Evolutionary conservation across 1,139 yeast genomes (phyloP).

Genomic region (Starmera stellimalicola): DNA sequence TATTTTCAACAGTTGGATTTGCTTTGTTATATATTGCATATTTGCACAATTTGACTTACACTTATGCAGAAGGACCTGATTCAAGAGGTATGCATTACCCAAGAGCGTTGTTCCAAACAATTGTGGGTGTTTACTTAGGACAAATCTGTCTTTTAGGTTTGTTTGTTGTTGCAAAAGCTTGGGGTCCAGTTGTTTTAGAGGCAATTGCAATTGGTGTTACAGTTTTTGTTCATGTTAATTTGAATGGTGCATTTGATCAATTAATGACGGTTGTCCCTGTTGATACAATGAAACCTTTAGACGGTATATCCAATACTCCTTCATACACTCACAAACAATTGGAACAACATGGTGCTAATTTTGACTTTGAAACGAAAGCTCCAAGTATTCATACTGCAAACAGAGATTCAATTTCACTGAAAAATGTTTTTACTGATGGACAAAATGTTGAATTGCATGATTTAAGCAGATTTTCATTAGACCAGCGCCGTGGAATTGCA

Average conservation of each 20-base stretch:
- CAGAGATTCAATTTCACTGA: neutral
- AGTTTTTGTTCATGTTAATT: slow-evolving; percentile 50
- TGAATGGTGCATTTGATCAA: slow-evolving; percentile 56
- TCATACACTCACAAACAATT: slow-evolving; percentile 22
- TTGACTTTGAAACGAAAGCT: slow-evolving; percentile 4
- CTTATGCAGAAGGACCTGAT: slow-evolving; percentile 55
- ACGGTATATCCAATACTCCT: slow-evolving; percentile 58
- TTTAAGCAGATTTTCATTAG: slow-evolving; percentile 13
- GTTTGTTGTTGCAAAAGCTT: slow-evolving; percentile 83
- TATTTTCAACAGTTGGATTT: slow-evolving; percentile 64
- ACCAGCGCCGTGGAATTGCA: slow-evolving; percentile 11
- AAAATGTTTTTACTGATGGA: neutral
- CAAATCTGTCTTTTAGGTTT: slow-evolving; percentile 79
- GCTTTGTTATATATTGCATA: slow-evolving; percentile 67
- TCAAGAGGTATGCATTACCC: slow-evolving; percentile 83
- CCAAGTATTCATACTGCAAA: neutral
- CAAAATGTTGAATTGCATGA: slow-evolving; percentile 11
- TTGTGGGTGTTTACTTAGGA: slow-evolving; percentile 81
- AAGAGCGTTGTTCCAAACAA: slow-evolving; percentile 77
- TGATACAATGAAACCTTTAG: slow-evolving; percentile 56
- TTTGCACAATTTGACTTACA: slow-evolving; percentile 71
- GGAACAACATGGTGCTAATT: too few relatives aligned
- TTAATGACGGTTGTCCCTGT: slow-evolving; percentile 50
- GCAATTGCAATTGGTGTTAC: slow-evolving; percentile 58
- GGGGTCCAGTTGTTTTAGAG: slow-evolving; percentile 87